Evolutionary conservation across 805 yeast species (phyloP), one percentile per base, ranked within the genome.

Genomic region (Torulaspora quercuum): DNA sequence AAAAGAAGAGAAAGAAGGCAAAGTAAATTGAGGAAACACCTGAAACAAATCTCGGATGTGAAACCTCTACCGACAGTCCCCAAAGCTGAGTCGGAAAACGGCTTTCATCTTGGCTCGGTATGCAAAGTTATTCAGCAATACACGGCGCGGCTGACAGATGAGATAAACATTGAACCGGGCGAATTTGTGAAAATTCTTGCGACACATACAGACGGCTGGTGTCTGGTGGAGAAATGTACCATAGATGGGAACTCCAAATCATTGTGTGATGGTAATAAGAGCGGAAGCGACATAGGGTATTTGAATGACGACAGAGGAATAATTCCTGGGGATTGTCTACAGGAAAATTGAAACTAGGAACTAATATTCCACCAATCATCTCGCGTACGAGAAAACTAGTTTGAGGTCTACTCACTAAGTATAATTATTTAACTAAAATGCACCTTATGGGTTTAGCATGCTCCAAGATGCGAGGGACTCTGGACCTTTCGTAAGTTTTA

Each of bases 121-220:
- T 47, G 37, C 30, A 32, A 25, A 12, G 70, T 61, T 0, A 30
- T 33, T 0, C 39, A 44, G 12, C 39, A 39, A 2, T 67, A 65
- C 35, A 18, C 33, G 2, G 63, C 68, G 17, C 55, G 47, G 10
- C 47, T 68, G 19, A 49, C 64, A 4, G 71, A 65, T 51, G 72
- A 68, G 36, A 51, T 68, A 7, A 38, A 44, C 9, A 47, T 67
- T 5, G 6, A 25, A 1, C 26, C 29, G 2, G 68, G 67, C 3
- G 71, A 65, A 20, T 48, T 25, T 36, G 60, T 62, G 7, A 53
- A 52, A 41, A 48, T 67, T 1, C 39, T 67, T 6, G 68, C 70
- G 2, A 56, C 59, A 11, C 72, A 68, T 46, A 62, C 69, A 2
- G 72, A 68, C 44, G 70, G 71, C 3, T 68, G 72, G 72, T 67